Percentiles rank a stretch among this genome's conserved stretches.
Conservation (phyloP, 73 alveolate genomes). For the Paramecium octaurelia region DNA sequence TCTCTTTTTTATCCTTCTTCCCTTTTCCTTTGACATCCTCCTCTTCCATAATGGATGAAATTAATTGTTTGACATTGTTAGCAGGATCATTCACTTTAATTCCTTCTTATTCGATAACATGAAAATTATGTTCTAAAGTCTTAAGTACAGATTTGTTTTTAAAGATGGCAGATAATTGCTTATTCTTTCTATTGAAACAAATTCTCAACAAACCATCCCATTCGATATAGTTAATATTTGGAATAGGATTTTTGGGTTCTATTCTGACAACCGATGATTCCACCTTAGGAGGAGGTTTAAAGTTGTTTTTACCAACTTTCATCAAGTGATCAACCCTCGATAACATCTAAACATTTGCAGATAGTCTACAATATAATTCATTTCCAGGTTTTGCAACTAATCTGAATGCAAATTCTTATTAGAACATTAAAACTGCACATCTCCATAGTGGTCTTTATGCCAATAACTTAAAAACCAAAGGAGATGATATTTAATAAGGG, state of each 20-base stretch:
- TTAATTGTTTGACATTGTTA: not conserved
- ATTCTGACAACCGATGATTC: slow-evolving; percentile 97
- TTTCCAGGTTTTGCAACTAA: slow-evolving; percentile 98
- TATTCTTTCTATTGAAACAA: slow-evolving; percentile 96
- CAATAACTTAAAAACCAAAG: slow-evolving; percentile 93
- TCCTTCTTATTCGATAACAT: not conserved
- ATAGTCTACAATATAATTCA: slow-evolving; percentile 95
- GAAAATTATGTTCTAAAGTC: slow-evolving; percentile 73
- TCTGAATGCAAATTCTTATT: slow-evolving; percentile 98
- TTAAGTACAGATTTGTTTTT: slow-evolving; percentile 87
- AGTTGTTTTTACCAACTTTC: slow-evolving; percentile 95
- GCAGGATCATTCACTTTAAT: not conserved
- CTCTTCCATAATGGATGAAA: not conserved
- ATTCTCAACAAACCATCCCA: slow-evolving; percentile 98
- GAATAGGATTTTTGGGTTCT: slow-evolving; percentile 95
- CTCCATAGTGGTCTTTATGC: slow-evolving; percentile 96
- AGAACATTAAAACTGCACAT: slow-evolving; percentile 97
- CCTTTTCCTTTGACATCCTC: slow-evolving; percentile 65
- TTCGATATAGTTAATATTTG: slow-evolving; percentile 93
- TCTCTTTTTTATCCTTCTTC: not conserved
- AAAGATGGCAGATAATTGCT: slow-evolving; percentile 94
- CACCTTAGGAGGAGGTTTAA: slow-evolving; percentile 99
- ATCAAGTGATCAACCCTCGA: slow-evolving; percentile 95
- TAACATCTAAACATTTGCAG: slow-evolving; percentile 93
- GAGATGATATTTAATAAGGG: slow-evolving; percentile 98